Evolutionary conservation across 2,329 filamentous ascomycete genomes (phyloP), one percentile per base, ranked within the genome.

Genomic region (Penicillium fuscoglaucum): DNA sequence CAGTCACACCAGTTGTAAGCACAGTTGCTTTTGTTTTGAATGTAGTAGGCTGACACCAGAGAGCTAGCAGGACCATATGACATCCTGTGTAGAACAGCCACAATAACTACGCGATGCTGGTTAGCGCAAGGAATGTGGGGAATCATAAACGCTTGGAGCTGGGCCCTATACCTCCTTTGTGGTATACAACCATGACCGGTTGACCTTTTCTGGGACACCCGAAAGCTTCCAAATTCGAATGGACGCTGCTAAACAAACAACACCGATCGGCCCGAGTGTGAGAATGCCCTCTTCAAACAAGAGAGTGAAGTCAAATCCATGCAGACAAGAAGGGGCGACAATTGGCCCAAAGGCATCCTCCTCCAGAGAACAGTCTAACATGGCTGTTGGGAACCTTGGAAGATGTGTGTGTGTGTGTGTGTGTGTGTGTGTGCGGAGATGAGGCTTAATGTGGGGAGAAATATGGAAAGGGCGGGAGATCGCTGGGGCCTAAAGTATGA

Each of bases 251-350:
- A 60, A 19, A 24, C 29, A 56, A 13, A 60, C 41, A 2, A 59
- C 0, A 2, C 17, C 26, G 9, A 63, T 43, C 4, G 61, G 60
- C n/a, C 59, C 41, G 3, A 64, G 54, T 6, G 63, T 64, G 9
- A 72, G 55, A n/a, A 71, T 66, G n/a, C 53, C 61, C 45, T 73
- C 64, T 57, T 72, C 70, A 37, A 73, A 73, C 4, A 71, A 54
- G 17, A 72, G 61, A 4, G 70, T 72, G 52, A 73, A 73, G 47
- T 73, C 70, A 55, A 71, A 71, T 21, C 66, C 66, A 61, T 66
- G 58, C 44, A 60, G 63, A 55, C 66, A 73, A 17, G 58, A 57
- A 17, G 44, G 6, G 40, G 58, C 48, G n/a, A 72, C 63, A 13
- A 55, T 58, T 45, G 70, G 69, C 19, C 70, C 70, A 43, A 72